Conservation (phyloP, 176 grass and related monocot species). For the Aechmea fasciata region DNA sequence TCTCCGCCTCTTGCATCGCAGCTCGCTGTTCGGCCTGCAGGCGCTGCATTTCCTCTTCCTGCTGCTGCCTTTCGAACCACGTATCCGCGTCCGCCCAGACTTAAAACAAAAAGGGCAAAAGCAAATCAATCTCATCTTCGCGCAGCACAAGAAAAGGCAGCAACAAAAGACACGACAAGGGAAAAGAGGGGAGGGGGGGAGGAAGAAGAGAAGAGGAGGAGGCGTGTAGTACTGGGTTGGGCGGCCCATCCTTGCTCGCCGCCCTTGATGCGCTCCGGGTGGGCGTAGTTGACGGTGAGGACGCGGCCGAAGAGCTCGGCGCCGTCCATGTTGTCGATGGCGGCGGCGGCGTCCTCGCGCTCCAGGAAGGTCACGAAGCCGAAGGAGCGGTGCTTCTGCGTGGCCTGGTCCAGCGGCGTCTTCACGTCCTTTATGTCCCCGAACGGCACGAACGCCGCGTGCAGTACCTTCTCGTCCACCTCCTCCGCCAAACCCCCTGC, state of each 20-base stretch:
- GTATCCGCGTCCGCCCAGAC: slow-evolving; percentile 99
- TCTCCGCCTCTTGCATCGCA: slow-evolving; percentile 83
- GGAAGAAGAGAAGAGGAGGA: neutral
- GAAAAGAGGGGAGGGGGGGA: neutral
- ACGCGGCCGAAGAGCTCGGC: slow-evolving; percentile 87
- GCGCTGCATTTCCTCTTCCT: slow-evolving; percentile 91
- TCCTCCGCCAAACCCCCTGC: slow-evolving; percentile 88
- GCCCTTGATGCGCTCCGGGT: slow-evolving; percentile 97
- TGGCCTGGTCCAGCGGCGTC: slow-evolving; percentile 91
- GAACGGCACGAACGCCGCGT: slow-evolving; percentile 94
- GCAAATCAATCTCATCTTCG: neutral
- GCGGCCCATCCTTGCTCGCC: slow-evolving; percentile 97
- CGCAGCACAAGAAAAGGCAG: too few species aligned
- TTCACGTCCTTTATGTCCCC: slow-evolving; percentile 98
- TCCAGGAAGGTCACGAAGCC: slow-evolving; percentile 97
- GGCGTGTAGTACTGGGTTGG: slow-evolving; percentile 72
- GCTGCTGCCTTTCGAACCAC: slow-evolving; percentile 98
- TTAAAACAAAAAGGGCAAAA: slow-evolving; percentile 20
- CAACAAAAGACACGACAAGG: neutral
- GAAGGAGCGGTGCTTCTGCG: slow-evolving; percentile 98
- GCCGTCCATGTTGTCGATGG: slow-evolving; percentile 99
- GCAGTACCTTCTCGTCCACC: slow-evolving; percentile 91
- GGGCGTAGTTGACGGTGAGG: slow-evolving; percentile 89
- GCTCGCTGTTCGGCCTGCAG: slow-evolving; percentile 78
- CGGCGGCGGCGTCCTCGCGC: slow-evolving; percentile 85